phyloP scores from a whole-genome alignment of 352 stramenopile species.

The Globisporangium solare region DNA sequence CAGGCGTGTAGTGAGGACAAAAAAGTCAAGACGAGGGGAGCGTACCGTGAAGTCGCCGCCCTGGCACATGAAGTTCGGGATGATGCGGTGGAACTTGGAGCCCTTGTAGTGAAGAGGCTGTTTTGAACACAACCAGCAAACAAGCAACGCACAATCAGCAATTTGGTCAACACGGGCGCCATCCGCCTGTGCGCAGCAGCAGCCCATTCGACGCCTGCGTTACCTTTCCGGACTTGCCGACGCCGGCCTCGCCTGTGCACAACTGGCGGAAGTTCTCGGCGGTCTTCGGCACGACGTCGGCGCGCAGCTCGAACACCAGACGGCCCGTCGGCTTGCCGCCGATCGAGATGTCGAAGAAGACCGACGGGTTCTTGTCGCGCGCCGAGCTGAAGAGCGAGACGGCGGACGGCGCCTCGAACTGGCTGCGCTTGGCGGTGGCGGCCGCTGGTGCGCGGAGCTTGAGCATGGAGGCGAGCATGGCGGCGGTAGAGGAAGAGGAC shows the following conservation, averaged over 20 bases:
- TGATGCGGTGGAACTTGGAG: slow-evolving; percentile 91
- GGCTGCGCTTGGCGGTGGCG: slow-evolving; percentile 11
- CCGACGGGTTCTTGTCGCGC: slow-evolving; percentile 74
- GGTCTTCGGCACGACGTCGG: slow-evolving; percentile 96
- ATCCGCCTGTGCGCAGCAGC: no score
- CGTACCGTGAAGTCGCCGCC: slow-evolving; percentile 95
- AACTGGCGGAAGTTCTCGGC: slow-evolving; percentile 98
- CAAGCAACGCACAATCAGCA: background rate
- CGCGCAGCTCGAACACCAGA: slow-evolving; percentile 90
- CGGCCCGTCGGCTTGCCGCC: slow-evolving; percentile 81
- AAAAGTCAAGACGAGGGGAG: slow-evolving; percentile 18
- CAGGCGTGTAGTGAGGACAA: background rate
- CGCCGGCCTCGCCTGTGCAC: slow-evolving; percentile 96
- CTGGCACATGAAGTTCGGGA: slow-evolving; percentile 95
- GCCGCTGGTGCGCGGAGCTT: slow-evolving; percentile 22
- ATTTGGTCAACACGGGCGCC: background rate
- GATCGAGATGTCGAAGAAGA: slow-evolving; percentile 98
- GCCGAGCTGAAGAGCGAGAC: slow-evolving; percentile 54
- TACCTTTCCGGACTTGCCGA: slow-evolving; percentile 66
- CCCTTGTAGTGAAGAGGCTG: slow-evolving; percentile 85
- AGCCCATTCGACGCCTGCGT: background rate
- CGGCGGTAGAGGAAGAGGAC: no score
- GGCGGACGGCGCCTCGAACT: slow-evolving; percentile 3
- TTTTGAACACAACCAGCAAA: background rate
- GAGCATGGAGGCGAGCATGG: slow-evolving; percentile 22